These are phyloP conservation scores for Lippia alba DNA, from an alignment of 305 asterid species.

Conservation along the genomic window DNA sequence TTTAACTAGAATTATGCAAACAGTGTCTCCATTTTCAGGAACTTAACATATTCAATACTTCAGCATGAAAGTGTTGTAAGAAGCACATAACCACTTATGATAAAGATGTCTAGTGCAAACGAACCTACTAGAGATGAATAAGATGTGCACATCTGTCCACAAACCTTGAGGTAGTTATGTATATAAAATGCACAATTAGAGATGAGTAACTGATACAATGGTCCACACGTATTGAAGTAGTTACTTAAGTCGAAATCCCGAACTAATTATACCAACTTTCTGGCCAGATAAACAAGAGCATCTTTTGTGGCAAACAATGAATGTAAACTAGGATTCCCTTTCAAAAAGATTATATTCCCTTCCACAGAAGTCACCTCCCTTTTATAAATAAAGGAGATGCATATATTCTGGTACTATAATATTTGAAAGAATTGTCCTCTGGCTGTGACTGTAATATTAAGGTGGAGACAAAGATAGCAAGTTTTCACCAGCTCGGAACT, in stretches of 20 bases:
- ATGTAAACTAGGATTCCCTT: background rate
- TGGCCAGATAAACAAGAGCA: constrained; percentile 4
- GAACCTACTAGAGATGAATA: background rate
- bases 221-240: background rate
- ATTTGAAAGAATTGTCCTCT: background rate
- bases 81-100: background rate
- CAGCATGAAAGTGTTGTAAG: background rate
- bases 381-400: background rate
- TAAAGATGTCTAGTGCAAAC: constrained; percentile 4
- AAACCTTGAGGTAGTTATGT: background rate
- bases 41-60: background rate
- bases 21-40: constrained; percentile 5
- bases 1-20: constrained; percentile 6
- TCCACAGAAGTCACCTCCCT: background rate
- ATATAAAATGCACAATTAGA: background rate
- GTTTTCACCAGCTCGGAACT: background rate
- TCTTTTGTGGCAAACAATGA: background rate
- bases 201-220: background rate
- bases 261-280: background rate
- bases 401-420: background rate
- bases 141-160: background rate
- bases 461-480: constrained; percentile 5
- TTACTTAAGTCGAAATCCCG: background rate
- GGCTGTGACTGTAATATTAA: background rate
- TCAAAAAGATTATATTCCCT: background rate